Conservation (phyloP, 2,329 filamentous ascomycete genomes). For the Cladosporium cucumerinum region DNA sequence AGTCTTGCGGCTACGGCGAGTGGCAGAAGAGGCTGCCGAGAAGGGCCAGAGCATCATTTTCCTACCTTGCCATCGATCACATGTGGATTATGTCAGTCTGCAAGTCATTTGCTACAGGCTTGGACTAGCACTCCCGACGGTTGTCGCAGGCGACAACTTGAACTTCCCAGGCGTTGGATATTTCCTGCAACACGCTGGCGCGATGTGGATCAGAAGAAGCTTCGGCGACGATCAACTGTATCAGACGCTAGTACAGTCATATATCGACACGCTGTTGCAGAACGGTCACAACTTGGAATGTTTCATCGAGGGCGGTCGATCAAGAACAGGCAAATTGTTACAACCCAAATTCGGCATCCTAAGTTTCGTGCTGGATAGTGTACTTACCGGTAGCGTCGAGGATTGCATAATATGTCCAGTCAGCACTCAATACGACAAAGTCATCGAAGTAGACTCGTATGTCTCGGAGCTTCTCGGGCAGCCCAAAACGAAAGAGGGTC, state of each 20-base stretch:
- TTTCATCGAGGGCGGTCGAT: constrained; percentile 89
- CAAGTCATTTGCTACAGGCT: constrained; percentile 95
- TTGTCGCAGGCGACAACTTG: constrained; percentile 92
- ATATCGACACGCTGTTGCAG: constrained; percentile 88
- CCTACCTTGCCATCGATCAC: constrained; percentile 87
- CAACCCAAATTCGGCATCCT: constrained; percentile 95
- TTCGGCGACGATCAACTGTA: constrained; percentile 93
- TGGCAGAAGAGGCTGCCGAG: constrained; percentile 76
- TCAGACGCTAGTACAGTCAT: constrained; percentile 87
- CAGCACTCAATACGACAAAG: constrained; percentile 97
- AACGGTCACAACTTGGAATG: constrained; percentile 94
- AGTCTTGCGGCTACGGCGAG: constrained; percentile 73
- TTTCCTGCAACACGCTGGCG: constrained; percentile 91
- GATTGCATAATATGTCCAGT: constrained; percentile 94
- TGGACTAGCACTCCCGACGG: constrained; percentile 81
- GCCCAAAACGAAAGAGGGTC: constrained; percentile 92
- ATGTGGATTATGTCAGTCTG: constrained; percentile 92
- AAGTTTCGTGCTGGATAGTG: constrained; percentile 83
- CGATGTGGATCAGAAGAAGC: constrained; percentile 91
- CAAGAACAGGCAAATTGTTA: constrained; percentile 82
- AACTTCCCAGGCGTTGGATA: constrained; percentile 88
- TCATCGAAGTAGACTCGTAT: constrained; percentile 96
- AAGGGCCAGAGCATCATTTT: constrained; percentile 97
- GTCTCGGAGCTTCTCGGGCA: constrained; percentile 90
- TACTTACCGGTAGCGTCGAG: constrained; percentile 80